These are phyloP conservation scores for Globisporangium orthogonon DNA, from an alignment of 352 stramenopile genomes.

Conservation along the genomic window DNA sequence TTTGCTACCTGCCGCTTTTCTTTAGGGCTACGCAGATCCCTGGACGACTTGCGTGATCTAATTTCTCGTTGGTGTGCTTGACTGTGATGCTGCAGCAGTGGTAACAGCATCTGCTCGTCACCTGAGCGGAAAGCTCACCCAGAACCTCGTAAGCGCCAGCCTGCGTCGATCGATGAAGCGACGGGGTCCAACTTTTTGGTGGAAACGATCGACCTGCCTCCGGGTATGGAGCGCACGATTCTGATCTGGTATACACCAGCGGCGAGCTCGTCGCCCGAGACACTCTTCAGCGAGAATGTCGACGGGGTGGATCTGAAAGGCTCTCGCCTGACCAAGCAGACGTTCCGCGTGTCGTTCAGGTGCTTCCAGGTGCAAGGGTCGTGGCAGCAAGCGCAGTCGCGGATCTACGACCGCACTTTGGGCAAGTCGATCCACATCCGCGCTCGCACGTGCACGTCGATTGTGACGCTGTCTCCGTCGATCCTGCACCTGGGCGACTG, in stretches of 20 bases:
- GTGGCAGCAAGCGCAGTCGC: constrained; percentile 82
- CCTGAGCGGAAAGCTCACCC: constrained; percentile 51
- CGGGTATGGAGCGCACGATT: constrained; percentile 84
- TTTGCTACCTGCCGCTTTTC: not conserved
- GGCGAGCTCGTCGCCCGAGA: constrained; percentile 34
- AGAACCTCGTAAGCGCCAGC: constrained; percentile 39
- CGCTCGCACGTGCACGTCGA: constrained; percentile 80
- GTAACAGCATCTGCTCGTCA: constrained; percentile 67
- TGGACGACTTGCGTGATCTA: not conserved
- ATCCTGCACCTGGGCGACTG: constrained; percentile 84
- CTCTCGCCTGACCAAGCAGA: constrained; percentile 79
- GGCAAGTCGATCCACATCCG: constrained; percentile 85
- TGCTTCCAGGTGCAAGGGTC: constrained; percentile 83
- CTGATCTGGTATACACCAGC: constrained; percentile 81
- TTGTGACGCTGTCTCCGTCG: constrained; percentile 81
- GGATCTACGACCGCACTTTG: constrained; percentile 79
- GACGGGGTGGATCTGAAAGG: constrained; percentile 77
- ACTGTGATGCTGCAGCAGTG: constrained; percentile 13
- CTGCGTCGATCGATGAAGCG: constrained; percentile 43
- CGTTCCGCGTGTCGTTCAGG: constrained; percentile 81
- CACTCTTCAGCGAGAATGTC: constrained; percentile 27
- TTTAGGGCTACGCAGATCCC: not conserved
- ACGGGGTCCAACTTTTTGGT: constrained; percentile 84
- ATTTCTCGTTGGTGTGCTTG: not conserved
- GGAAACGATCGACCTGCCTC: constrained; percentile 81